Evolutionary conservation across 495 filamentous ascomycete genomes (phyloP).

Genomic region (Podospora sp.): DNA sequence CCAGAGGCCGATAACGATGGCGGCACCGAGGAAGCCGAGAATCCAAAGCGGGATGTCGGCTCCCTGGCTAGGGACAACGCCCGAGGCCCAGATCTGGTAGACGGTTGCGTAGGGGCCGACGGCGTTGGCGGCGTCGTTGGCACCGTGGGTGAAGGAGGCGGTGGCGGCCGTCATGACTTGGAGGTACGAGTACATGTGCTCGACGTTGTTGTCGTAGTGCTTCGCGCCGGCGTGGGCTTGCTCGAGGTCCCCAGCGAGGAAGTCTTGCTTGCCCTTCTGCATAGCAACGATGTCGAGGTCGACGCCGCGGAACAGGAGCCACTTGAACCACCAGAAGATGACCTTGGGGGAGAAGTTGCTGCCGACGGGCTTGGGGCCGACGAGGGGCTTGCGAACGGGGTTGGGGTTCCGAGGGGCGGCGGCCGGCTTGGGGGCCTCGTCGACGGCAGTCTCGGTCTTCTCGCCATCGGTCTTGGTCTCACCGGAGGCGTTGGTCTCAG

Average conservation of each 20-base stretch:
- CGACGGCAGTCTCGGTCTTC: neutral
- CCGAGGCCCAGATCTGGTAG: constrained; percentile 64
- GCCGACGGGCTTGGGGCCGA: constrained; percentile 40
- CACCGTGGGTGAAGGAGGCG: constrained; percentile 75
- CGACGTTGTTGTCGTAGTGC: constrained; percentile 75
- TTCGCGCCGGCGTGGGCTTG: constrained; percentile 60
- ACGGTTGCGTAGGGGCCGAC: constrained; percentile 72
- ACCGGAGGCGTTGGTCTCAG: constrained; percentile 5
- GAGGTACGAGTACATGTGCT: constrained; percentile 73
- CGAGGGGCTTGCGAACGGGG: constrained; percentile 23
- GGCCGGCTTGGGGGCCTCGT: neutral
- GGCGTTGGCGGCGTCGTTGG: constrained; percentile 62
- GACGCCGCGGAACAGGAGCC: constrained; percentile 59
- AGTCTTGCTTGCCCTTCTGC: constrained; percentile 32
- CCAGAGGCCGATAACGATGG: constrained; percentile 66
- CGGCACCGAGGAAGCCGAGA: constrained; percentile 59
- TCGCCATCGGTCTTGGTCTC: neutral
- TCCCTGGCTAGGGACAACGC: constrained; percentile 51
- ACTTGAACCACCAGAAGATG: constrained; percentile 51
- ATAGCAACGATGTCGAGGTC: constrained; percentile 59
- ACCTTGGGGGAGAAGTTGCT: constrained; percentile 41
- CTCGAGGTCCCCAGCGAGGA: constrained; percentile 51
- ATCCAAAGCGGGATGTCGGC: constrained; percentile 67
- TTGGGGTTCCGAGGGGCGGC: constrained; percentile 13
- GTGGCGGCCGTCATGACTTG: constrained; percentile 74